Evolutionary conservation across 129 eudicot genomes (phyloP), one percentile per base, ranked within the genome.

Genomic region (Artemisia annua): DNA sequence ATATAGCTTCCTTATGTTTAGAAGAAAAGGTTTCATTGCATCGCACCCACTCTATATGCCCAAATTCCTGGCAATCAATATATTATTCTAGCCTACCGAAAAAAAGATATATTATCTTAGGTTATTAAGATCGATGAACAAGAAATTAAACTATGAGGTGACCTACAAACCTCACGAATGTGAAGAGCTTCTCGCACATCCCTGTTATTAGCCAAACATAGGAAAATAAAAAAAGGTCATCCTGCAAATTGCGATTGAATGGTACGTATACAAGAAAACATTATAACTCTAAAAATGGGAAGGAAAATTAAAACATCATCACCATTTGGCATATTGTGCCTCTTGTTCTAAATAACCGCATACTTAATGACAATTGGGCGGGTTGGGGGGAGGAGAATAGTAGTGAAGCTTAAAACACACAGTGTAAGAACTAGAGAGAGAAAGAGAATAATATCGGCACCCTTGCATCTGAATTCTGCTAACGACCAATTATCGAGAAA

Each of bases 101-200:
- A 6, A 35, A 5, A 35, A 35, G 44, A 35, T 35, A 35, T 35
- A 6, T 35, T 7, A 35, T 35, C 44, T 6, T 35, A 35, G 44
- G 10, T 49, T 13, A 32, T 19, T 63, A 17, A 64, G 18, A 28
- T 28, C 30, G 39, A 75, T 53, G 46, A 19, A 22, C 48, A 56
- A 43, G 49, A 48, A 48, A 60, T 46, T 18, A 3, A 60, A 60
- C 60, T 60, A 35, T 35, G 44, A 13, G 15, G 48, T n/a, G 49
- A 60, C 26, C 60, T 48, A 72, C 69, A 48, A 72, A 75, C 79
- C 79, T 75, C 55, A 43, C n/a, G 66, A 75, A 75, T 32, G 35
- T 6, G 9, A 35, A 35, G 44, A 35, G 44, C 44, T 35, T 35
- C 44, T 35, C 44, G 44, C 44, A 35, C 44, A 35, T 35, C 44